Evolutionary conservation across 768 basidiomycete species (phyloP).

Genomic region (Xerocomellus intermedius): DNA sequence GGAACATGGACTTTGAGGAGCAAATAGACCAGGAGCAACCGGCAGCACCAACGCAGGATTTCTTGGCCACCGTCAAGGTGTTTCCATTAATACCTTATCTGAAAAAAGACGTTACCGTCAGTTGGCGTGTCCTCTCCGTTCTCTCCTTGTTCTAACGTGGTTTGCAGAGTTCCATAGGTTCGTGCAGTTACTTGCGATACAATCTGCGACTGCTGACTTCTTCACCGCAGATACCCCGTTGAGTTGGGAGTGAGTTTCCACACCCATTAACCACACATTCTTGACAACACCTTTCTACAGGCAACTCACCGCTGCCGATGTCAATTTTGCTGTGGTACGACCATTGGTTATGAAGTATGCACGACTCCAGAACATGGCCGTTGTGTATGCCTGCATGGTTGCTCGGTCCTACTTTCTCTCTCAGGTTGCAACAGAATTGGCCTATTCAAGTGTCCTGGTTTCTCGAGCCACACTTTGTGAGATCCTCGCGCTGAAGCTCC

Average conservation of each 20-base stretch:
- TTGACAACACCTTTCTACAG: conserved; percentile 34
- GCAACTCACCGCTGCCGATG: conserved; percentile 80
- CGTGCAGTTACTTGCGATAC: not conserved
- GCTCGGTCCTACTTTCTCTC: conserved; percentile 76
- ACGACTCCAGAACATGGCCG: conserved; percentile 67
- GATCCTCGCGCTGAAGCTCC: conserved; percentile 84
- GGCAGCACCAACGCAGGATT: conserved; percentile 57
- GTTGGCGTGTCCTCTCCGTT: conserved; percentile 29
- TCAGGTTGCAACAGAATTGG: conserved; percentile 67
- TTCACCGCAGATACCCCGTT: conserved; percentile 57
- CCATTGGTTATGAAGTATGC: conserved; percentile 81
- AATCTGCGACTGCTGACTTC: not conserved
- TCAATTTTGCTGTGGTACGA: conserved; percentile 77
- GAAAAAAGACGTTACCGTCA: conserved; percentile 66
- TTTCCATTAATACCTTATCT: conserved; percentile 79
- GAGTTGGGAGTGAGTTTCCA: conserved; percentile 70
- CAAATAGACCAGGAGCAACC: conserved; percentile 25
- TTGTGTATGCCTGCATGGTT: conserved; percentile 75
- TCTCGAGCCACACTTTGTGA: conserved; percentile 81
- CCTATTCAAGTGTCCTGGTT: conserved; percentile 70
- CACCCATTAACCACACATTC: not conserved
- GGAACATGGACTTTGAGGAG: conserved; percentile 37
- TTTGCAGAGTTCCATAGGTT: conserved; percentile 29
- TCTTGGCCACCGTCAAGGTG: conserved; percentile 63
- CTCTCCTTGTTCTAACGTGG: conserved; percentile 9